Percentiles rank a stretch among this genome's conserved stretches.
Evolutionary conservation across 768 basidiomycete genomes (phyloP).

Genomic region (Boletellus emodensis): DNA sequence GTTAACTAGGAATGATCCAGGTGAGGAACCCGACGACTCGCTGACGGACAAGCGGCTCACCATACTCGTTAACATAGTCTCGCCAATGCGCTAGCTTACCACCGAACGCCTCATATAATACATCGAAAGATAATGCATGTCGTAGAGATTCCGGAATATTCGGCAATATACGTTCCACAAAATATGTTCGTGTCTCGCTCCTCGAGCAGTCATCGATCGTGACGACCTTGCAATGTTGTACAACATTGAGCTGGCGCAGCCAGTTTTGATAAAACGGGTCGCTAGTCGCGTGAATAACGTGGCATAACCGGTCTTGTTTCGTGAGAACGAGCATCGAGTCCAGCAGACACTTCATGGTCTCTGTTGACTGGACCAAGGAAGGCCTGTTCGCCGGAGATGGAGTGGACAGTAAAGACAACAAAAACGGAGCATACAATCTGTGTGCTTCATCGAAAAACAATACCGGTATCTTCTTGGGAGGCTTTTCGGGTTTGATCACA

Average conservation of each 20-base stretch:
- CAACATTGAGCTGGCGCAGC: constrained; percentile 74
- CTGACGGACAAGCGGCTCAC: constrained; percentile 31
- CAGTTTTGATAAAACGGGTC: constrained; percentile 85
- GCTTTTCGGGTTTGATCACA: constrained; percentile 32
- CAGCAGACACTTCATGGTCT: constrained; percentile 79
- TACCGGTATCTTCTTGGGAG: constrained; percentile 67
- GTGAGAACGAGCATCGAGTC: constrained; percentile 85
- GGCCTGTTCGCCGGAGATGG: constrained; percentile 44
- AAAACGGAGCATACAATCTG: constrained; percentile 51
- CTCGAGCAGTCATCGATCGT: constrained; percentile 79
- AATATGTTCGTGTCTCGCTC: constrained; percentile 63
- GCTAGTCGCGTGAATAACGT: constrained; percentile 78
- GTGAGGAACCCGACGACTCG: background rate
- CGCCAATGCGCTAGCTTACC: constrained; percentile 83
- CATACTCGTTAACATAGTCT: constrained; percentile 73
- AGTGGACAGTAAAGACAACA: background rate
- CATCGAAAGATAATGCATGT: constrained; percentile 59
- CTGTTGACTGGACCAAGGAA: constrained; percentile 68
- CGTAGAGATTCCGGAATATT: constrained; percentile 63
- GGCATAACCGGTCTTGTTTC: constrained; percentile 82
- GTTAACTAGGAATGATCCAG: constrained; percentile 49
- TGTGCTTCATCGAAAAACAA: constrained; percentile 87
- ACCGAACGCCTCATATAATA: constrained; percentile 74
- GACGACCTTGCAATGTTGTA: constrained; percentile 83
- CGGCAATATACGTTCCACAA: constrained; percentile 60